Percentiles rank a stretch among this genome's conserved stretches.
Conservation (phyloP, 805 yeast species). For the Myxozyma neglecta region DNA sequence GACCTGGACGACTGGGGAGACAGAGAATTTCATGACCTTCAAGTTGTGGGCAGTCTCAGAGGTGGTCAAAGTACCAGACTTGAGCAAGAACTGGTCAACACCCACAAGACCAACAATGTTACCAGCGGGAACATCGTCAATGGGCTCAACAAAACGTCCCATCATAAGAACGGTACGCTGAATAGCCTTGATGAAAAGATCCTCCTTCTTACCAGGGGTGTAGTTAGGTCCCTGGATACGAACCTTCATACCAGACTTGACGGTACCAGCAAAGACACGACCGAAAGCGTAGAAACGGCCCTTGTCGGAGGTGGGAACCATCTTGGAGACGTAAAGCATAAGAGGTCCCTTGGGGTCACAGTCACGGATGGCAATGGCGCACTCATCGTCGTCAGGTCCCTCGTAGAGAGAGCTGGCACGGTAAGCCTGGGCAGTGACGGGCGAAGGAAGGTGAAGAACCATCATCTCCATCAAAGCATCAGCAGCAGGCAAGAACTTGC, state of each 20-base stretch:
- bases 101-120: constrained; percentile 99
- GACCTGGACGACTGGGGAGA: constrained; percentile 98
- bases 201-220: constrained; percentile 97
- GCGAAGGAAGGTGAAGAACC: constrained; percentile 97
- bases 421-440: constrained; percentile 98
- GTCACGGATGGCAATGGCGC: constrained; percentile 89
- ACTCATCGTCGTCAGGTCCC: constrained; percentile 90
- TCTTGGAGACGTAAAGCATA: constrained; percentile 99
- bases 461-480: constrained; percentile 99
- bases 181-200: constrained; percentile 91
- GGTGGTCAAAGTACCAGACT: constrained; percentile 99
- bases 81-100: constrained; percentile 98
- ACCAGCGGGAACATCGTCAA: constrained; percentile 99
- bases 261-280: constrained; percentile 99
- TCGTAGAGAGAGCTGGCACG: constrained; percentile 99
- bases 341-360: constrained; percentile 98
- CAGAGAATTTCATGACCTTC: constrained; percentile 99
- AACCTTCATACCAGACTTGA: constrained; percentile 97
- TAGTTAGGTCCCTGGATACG: constrained; percentile 99
- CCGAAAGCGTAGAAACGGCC: constrained; percentile 99
- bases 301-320: constrained; percentile 99
- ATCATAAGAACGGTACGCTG: constrained; percentile 99
- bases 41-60: constrained; percentile 96
- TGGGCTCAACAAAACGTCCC: constrained; percentile 98
- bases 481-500: constrained; percentile 99